These are phyloP conservation scores for Diaporthe vaccinii DNA, from an alignment of 2,329 filamentous ascomycete genomes.

Conservation along the genomic window DNA sequence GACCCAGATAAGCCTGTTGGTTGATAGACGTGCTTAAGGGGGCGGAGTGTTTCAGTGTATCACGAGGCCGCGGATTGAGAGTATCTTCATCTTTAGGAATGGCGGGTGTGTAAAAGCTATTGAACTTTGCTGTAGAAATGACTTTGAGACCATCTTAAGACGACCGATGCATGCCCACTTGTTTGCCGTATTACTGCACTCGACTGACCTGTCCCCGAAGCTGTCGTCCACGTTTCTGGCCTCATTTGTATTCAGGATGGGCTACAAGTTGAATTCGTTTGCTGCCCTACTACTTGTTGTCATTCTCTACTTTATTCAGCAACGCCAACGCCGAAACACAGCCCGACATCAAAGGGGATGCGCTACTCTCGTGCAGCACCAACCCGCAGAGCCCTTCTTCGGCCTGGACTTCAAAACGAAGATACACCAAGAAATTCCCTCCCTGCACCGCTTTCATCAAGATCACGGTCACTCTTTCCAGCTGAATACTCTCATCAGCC, in stretches of 20 bases:
- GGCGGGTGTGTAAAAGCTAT: no score
- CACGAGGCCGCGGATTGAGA: no score
- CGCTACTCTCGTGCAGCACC: not conserved
- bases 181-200: not conserved
- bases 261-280: not conserved
- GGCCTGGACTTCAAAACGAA: not conserved
- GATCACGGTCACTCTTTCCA: not conserved
- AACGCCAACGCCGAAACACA: not conserved
- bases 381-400: constrained; percentile 1
- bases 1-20: no score
- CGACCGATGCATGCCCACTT: no score
- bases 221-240: not conserved
- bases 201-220: not conserved
- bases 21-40: no score
- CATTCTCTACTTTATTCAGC: not conserved
- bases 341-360: not conserved
- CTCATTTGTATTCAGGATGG: not conserved
- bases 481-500: not conserved
- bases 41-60: no score
- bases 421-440: not conserved
- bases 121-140: no score
- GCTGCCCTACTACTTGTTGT: not conserved
- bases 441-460: not conserved
- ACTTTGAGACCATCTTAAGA: no score
- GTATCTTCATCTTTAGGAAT: no score